Conservation (phyloP, 768 basidiomycete genomes). For the Auriscalpium microsporum region DNA sequence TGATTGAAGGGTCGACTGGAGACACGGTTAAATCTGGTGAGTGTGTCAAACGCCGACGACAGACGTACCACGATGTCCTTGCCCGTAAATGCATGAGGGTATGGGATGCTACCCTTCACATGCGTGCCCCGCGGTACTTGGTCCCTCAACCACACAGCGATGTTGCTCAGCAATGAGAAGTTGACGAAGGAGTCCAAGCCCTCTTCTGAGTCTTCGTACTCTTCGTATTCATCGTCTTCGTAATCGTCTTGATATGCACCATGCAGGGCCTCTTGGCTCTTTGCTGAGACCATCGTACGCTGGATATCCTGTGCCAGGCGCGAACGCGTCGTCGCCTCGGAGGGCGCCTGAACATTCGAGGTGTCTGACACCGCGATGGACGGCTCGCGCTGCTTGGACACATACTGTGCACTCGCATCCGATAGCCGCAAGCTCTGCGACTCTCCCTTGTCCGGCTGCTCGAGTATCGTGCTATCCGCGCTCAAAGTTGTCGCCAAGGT, state of each 20-base stretch:
- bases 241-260: conserved; percentile 35
- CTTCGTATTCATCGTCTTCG: conserved; percentile 42
- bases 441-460: neutral
- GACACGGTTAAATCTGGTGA: neutral
- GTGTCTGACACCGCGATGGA: conserved; percentile 1
- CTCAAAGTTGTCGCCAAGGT: conserved; percentile 5
- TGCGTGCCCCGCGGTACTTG: conserved; percentile 82
- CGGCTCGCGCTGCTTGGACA: neutral
- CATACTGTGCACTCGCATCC: neutral
- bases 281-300: conserved; percentile 19
- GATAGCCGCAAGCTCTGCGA: neutral
- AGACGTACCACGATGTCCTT: conserved; percentile 83
- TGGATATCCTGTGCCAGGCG: conserved; percentile 11
- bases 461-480: neutral
- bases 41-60: neutral
- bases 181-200: conserved; percentile 77
- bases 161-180: conserved; percentile 77
- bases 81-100: conserved; percentile 86
- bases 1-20: conserved; percentile 77
- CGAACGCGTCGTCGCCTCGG: conserved; percentile 10
- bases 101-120: conserved; percentile 89
- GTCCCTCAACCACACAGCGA: conserved; percentile 84
- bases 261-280: conserved; percentile 25
- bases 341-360: neutral
- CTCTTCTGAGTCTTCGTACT: conserved; percentile 39